These are phyloP conservation scores for Seiridium cupressi DNA, from an alignment of 2,329 filamentous ascomycete genomes.

Conservation along the genomic window DNA sequence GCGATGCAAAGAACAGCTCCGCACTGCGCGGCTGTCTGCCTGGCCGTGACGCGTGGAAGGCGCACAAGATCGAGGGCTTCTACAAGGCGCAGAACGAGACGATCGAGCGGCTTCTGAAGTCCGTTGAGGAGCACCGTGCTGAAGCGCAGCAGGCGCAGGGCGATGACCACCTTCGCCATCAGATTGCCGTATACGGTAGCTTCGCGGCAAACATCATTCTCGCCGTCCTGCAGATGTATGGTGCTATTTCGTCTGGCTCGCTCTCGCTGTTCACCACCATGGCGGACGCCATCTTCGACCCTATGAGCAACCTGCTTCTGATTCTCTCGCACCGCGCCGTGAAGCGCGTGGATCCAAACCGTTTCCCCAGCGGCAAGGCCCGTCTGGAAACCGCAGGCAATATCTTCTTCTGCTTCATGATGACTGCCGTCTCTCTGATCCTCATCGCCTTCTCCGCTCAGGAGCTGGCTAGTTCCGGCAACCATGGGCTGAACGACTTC, in stretches of 20 bases:
- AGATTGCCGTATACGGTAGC: constrained; percentile 63
- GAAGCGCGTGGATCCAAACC: constrained; percentile 77
- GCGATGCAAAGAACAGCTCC: constrained; percentile 22
- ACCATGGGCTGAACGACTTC: constrained; percentile 57
- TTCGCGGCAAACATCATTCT: constrained; percentile 81
- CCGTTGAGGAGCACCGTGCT: constrained; percentile 84
- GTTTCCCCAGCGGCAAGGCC: constrained; percentile 89
- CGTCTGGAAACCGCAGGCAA: constrained; percentile 95
- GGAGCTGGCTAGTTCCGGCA: constrained; percentile 56
- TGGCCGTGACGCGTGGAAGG: constrained; percentile 22
- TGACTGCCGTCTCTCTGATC: constrained; percentile 88
- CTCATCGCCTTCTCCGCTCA: constrained; percentile 84
- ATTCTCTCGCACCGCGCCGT: constrained; percentile 87
- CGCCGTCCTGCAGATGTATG: constrained; percentile 82
- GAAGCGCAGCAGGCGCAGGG: constrained; percentile 77
- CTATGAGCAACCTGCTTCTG: constrained; percentile 81
- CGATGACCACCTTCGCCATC: constrained; percentile 76
- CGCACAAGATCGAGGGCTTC: constrained; percentile 70
- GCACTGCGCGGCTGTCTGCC: constrained; percentile 9
- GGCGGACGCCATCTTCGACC: constrained; percentile 94
- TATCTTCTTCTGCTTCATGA: constrained; percentile 93
- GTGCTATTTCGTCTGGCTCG: constrained; percentile 81
- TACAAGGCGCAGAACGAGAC: constrained; percentile 91
- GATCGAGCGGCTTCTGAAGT: constrained; percentile 87
- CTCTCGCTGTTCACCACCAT: constrained; percentile 96